Base-by-base conservation (phyloP, 1,139 yeast species). In the Suhomyces anneliseae region DNA sequence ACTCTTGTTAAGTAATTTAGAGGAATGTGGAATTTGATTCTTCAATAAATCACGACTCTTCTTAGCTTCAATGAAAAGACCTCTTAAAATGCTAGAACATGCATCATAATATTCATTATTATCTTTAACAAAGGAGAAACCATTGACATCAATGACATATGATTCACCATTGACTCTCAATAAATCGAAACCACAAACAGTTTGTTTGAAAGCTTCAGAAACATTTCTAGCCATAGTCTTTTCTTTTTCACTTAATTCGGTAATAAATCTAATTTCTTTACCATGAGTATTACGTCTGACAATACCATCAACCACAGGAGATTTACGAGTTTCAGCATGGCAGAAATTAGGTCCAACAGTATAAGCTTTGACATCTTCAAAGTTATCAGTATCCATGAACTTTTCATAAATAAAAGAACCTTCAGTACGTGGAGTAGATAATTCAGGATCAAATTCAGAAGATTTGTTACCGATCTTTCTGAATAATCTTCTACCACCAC, bases 231-330 rank as follows among this genome's bases (percentile, higher is more conserved):
- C 99, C 82, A 92, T 90, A 34, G 69, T 69, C 47, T 79, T 84
- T 64, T 95, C 99, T 42, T 81, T 86, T 2, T 78, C 81, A 2
- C 87, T 72, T 44, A 95, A 74, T 54, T 87, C 85, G 1, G 99
- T 93, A 35, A 93, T 80, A 61, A 87, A 95, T 55, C 99, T 78
- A 40, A 95, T 85, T 68, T 95, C 99, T 65, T 95, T 95, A 44
- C 99, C 99, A 59, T 92, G 96, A 1, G 99, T 92, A 64, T 95
- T 95, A 66, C 99, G 81, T 62, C 98, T 80, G 27, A 95, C 99
- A 47, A 95, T 88, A 43, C 99, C 99, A 70, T 95, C 99, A 12
- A 95, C 99, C 2, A 95, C 99, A 0, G 99, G 99, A 0, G 97
- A 90, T 65, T 95, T 95, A 60, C 99, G 80, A 1, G 99, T 95